Evolutionary conservation across 495 filamentous ascomycete species (phyloP).

Genomic region (Xylaria sp.): DNA sequence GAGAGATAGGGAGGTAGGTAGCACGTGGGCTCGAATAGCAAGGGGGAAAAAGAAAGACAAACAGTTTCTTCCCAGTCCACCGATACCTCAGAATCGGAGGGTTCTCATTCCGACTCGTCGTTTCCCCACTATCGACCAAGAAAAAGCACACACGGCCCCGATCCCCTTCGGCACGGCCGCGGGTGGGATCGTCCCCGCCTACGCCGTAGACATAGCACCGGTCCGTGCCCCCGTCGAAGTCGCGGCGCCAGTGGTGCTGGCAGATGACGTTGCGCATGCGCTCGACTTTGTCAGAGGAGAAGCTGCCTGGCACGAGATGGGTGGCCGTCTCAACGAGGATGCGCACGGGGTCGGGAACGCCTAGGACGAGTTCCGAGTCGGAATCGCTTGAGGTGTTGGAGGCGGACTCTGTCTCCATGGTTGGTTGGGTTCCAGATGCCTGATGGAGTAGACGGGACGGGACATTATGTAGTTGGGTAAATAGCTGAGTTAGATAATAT

Average conservation of each 20-base stretch:
- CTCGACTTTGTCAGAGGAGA: neutral
- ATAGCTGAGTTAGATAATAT: no score
- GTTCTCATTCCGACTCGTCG: neutral
- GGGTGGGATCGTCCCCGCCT: neutral
- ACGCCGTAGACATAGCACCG: neutral
- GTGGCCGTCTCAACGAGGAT: conserved; percentile 12
- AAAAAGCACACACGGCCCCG: conserved; percentile 1
- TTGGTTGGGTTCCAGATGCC: neutral
- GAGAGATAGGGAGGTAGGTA: no score
- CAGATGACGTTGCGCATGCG: conserved; percentile 13
- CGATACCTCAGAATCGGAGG: conserved; percentile 9
- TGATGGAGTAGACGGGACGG: neutral
- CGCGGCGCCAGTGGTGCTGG: conserved; percentile 4
- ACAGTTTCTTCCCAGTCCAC: conserved; percentile 10
- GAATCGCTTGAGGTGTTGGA: neutral
- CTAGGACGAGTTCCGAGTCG: conserved; percentile 5
- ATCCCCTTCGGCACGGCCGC: neutral
- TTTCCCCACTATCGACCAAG: neutral
- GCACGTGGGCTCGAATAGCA: no score
- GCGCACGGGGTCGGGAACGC: conserved; percentile 5
- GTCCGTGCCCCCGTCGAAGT: neutral
- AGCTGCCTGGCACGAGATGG: neutral
- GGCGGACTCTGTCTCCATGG: conserved; percentile 9
- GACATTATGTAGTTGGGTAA: neutral
- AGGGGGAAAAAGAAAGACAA: no score